Base-by-base conservation (phyloP, 345 rosid genomes). In the Linum trigynum region DNA sequence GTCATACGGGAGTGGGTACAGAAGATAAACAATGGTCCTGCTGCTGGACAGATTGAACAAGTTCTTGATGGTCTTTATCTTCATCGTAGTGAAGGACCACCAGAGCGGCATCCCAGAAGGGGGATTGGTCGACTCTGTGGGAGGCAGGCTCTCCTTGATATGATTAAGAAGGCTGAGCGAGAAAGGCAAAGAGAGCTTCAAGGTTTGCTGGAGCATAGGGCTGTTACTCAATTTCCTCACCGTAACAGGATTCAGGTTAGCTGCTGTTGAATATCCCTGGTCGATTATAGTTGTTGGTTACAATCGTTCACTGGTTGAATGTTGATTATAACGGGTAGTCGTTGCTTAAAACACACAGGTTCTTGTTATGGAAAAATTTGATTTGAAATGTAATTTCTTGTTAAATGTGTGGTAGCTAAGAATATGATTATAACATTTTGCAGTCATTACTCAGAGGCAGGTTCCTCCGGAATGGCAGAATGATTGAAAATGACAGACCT, bases 361-460 rank as follows among this genome's bases (percentile, higher is more conserved):
- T 23, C 32, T 23, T 23, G 32, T 23, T 23, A 23, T 23, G 32
- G 32, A 23, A 23, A 23, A 23, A 23, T 0, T 23, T 23, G 32
- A 23, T 23, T 23, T 23, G 32, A 23, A 23, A 23, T 23, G 32
- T 53, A 3, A 42, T 5, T 14, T 7, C 39, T 56, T 50, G 17
- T 38, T 75, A 5, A 23, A 42, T 64, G 10, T 59, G 41, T 12
- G 58, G 23, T 45, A 57, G 50, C 43, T 35, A 59, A 6, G 23
- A 37, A 50, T 15, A 4, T 4, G 38, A 38, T 62, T 60, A 43
- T 23, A 65, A 70, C 63, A 60, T 59, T 66, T 74, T 72, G 75
- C 82, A 92, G 98, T 88, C 97, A 72, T 76, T 90, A 67, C 86
- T 92, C 40, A 77, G 97, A 80, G 98, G 97, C 43, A 83, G 98